Conservation (phyloP, 2,329 filamentous ascomycete genomes). For the Cylindrodendrum hubeiense region DNA sequence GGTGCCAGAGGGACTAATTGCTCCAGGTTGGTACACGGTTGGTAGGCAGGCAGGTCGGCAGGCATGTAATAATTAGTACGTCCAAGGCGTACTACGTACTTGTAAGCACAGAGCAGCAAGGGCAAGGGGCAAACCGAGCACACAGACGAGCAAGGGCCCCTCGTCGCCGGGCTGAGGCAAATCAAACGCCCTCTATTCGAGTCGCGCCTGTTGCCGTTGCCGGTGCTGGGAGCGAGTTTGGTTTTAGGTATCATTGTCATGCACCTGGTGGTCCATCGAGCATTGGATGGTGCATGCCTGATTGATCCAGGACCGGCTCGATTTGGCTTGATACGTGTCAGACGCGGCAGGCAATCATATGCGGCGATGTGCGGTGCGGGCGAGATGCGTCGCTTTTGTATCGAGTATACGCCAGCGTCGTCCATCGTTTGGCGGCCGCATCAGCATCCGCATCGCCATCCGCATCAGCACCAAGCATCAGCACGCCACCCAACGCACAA, state of each 20-base stretch:
- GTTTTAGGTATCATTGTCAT: neutral
- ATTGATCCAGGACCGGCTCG: neutral
- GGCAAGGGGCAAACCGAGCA: constrained; percentile 24
- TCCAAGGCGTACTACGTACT: too few relatives aligned
- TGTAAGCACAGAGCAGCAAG: constrained; percentile 8
- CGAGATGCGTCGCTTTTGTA: neutral
- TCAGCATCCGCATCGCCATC: constrained; percentile 8
- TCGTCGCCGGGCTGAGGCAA: neutral
- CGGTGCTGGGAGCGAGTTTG: neutral
- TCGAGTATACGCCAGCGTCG: neutral
- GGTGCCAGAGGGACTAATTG: too few relatives aligned
- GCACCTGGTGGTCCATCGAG: neutral
- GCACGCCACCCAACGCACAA: constrained; percentile 15
- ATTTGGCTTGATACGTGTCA: neutral
- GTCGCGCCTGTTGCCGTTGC: too few relatives aligned
- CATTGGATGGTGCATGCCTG: neutral
- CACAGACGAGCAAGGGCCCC: too few relatives aligned
- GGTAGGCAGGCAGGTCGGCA: too few relatives aligned
- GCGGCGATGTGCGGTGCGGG: too few relatives aligned
- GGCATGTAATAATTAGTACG: too few relatives aligned
- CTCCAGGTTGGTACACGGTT: too few relatives aligned
- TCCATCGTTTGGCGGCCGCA: neutral
- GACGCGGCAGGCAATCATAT: neutral
- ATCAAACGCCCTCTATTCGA: neutral
- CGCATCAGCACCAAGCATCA: constrained; percentile 6